These are phyloP conservation scores for Coemansia sp. DNA, from an alignment of 192 early-diverging fungal species.

Conservation along the genomic window DNA sequence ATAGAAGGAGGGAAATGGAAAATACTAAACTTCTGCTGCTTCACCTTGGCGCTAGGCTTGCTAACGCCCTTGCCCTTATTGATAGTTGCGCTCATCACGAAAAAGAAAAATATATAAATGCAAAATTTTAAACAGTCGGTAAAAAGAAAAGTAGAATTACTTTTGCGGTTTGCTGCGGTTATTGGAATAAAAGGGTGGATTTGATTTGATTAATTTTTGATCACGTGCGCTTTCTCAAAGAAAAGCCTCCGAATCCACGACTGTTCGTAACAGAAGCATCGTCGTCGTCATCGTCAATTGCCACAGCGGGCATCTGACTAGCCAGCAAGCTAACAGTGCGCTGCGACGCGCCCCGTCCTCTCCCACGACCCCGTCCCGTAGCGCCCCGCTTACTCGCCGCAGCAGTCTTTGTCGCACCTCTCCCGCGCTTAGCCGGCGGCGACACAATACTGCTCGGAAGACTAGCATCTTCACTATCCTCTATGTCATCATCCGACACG, in stretches of 20 bases:
- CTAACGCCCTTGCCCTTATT: neutral
- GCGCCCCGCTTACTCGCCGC: neutral
- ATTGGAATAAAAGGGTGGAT: neutral
- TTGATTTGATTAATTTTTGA: neutral
- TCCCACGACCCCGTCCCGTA: neutral
- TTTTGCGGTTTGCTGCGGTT: neutral
- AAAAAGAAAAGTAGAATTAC: neutral
- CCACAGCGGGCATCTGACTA: constrained; percentile 2
- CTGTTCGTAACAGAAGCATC: neutral
- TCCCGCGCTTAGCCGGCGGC: neutral
- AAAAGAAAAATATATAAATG: neutral
- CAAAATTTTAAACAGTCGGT: neutral
- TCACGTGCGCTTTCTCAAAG: constrained; percentile 20
- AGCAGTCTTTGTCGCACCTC: neutral
- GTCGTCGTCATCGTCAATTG: constrained; percentile 6
- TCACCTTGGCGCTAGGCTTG: neutral
- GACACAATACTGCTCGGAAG: neutral
- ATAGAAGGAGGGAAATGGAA: constrained; percentile 9
- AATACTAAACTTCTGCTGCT: constrained; percentile 2
- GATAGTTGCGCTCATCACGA: neutral
- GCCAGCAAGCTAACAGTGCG: neutral
- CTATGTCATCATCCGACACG: constrained; percentile 10
- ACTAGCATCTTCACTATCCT: constrained; percentile 18
- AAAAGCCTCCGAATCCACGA: constrained; percentile 32
- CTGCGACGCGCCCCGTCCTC: neutral